Conservation (phyloP, 441 rosid genomes). For the Corymbia calophylla region DNA sequence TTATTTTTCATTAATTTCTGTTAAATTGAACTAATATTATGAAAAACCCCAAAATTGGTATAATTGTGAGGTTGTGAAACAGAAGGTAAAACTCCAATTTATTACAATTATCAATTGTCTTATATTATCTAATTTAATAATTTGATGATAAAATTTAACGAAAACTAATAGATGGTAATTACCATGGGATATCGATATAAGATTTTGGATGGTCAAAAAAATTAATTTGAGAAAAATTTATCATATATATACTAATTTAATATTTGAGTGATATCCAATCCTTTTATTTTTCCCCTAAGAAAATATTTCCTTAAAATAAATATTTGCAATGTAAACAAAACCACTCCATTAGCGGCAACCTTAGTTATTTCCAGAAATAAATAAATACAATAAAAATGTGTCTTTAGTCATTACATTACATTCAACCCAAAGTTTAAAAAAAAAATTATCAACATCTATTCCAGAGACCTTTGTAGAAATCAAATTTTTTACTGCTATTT, state of each 20-base stretch:
- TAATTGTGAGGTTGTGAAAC: no score
- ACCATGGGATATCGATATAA: accelerated
- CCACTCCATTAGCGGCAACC: neutral
- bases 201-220: no score
- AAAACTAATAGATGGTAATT: no score
- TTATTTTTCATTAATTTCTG: no score
- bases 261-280: no score
- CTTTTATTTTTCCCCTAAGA: neutral
- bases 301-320: neutral
- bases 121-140: accelerated
- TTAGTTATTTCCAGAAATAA: neutral
- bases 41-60: accelerated
- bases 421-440: neutral
- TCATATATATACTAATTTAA: no score
- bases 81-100: no score
- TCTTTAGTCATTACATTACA: neutral
- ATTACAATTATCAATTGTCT: no score
- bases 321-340: neutral
- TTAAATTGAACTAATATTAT: no score
- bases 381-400: neutral
- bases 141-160: no score
- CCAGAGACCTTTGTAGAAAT: neutral
- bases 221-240: no score
- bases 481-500: neutral
- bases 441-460: neutral